These are phyloP conservation scores for Arthrobotrys sinensis DNA, from an alignment of 2,329 filamentous ascomycete genomes.

Conservation along the genomic window DNA sequence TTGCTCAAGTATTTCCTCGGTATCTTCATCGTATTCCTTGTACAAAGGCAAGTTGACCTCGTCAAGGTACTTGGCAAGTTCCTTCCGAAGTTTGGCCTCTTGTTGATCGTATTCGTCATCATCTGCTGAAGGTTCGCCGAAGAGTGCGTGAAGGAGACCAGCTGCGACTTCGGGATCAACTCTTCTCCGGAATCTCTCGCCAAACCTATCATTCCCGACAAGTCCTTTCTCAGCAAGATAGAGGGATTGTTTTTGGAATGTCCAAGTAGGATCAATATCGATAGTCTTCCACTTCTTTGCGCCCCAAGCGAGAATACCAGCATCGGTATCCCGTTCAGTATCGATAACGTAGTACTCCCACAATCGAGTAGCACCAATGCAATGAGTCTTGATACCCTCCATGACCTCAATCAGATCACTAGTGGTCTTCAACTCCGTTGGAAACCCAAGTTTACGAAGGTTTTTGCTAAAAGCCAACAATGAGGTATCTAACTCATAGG, in stretches of 20 bases:
- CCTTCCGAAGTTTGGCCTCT: conserved; percentile 72
- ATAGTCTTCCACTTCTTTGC: conserved; percentile 73
- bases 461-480: conserved; percentile 78
- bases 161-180: conserved; percentile 80
- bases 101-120: conserved; percentile 71
- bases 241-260: conserved; percentile 72
- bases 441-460: conserved; percentile 79
- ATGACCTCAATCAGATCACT: conserved; percentile 86
- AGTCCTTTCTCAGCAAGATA: conserved; percentile 81
- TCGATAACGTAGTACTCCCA: conserved; percentile 96
- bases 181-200: conserved; percentile 81
- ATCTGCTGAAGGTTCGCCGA: conserved; percentile 76
- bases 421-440: conserved; percentile 78
- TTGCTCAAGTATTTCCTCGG: conserved; percentile 87
- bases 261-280: conserved; percentile 67
- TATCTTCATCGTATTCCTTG: conserved; percentile 89
- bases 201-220: conserved; percentile 79
- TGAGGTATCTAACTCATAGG: conserved; percentile 75
- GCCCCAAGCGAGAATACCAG: conserved; percentile 80
- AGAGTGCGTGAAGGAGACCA: conserved; percentile 77
- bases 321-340: conserved; percentile 79
- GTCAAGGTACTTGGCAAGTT: conserved; percentile 78
- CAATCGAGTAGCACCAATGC: conserved; percentile 81
- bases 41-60: conserved; percentile 91
- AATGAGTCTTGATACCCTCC: conserved; percentile 84